A percentile compares a stretch with the other conserved stretches of the same genome.
Evolutionary conservation across 352 stramenopile species (phyloP).

Genomic region (Paralagenidium karlingii): DNA sequence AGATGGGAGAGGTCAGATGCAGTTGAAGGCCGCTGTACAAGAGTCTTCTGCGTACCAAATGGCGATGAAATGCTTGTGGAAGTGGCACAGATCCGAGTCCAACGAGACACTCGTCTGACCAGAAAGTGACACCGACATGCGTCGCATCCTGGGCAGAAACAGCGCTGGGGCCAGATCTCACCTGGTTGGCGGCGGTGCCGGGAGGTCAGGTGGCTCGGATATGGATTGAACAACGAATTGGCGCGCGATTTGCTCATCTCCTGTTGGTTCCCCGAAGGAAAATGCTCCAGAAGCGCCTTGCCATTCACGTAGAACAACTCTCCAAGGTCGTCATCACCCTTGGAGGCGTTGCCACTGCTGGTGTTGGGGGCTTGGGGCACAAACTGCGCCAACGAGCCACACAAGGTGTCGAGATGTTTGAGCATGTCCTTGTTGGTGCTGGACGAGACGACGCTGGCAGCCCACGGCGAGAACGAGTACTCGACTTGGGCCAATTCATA

Average conservation of each 20-base stretch:
- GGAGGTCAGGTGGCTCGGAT: slow-evolving; percentile 22
- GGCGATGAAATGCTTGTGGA: slow-evolving; percentile 2
- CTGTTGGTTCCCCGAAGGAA: slow-evolving; percentile 12
- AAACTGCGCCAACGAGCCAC: no score
- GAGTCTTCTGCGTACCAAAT: slow-evolving; percentile 6
- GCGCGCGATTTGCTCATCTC: slow-evolving; percentile 9
- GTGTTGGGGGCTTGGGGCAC: no score
- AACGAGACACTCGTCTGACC: slow-evolving; percentile 6
- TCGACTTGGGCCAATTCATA: background rate
- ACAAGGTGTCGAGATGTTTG: slow-evolving; percentile 12
- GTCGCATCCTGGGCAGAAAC: no score
- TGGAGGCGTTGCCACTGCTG: no score
- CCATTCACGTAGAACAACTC: slow-evolving; percentile 6
- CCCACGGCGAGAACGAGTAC: slow-evolving; percentile 57
- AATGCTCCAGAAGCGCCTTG: slow-evolving; percentile 20
- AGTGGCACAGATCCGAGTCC: slow-evolving; percentile 7
- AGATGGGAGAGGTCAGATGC: no score
- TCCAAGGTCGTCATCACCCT: background rate
- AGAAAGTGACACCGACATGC: background rate
- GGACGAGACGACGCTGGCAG: slow-evolving; percentile 6
- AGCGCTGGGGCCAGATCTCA: no score
- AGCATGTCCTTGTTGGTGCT: slow-evolving; percentile 11
- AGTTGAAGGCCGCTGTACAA: no score
- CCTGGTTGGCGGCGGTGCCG: slow-evolving; percentile 17
- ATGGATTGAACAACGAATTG: slow-evolving; percentile 29